A percentile compares a stretch with the other conserved stretches of the same genome.
These are phyloP conservation scores for Ensete glaucum DNA, from an alignment of 176 grass and related monocot genomes.

Conservation along the genomic window DNA sequence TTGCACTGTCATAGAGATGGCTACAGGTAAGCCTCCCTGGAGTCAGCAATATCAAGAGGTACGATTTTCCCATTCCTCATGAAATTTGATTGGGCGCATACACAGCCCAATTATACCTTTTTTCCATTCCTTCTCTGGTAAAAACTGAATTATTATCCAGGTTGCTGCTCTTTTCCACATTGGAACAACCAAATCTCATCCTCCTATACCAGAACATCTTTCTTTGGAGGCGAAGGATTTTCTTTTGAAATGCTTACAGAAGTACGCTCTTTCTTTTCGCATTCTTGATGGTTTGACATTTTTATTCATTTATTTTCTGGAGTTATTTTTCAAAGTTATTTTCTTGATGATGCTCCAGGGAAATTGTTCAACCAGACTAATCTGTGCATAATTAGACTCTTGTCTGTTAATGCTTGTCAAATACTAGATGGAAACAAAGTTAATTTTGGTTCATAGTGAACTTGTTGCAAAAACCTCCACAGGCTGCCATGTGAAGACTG, in stretches of 20 bases:
- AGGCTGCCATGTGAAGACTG: too few species aligned
- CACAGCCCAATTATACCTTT: not conserved
- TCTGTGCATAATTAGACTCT: too few species aligned
- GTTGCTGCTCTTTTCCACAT: slow-evolving; percentile 93
- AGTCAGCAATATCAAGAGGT: slow-evolving; percentile 98
- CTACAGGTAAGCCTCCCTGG: slow-evolving; percentile 96
- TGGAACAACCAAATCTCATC: slow-evolving; percentile 96
- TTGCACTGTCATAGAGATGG: slow-evolving; percentile 99
- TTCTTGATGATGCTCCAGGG: not conserved
- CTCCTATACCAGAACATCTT: slow-evolving; percentile 95
- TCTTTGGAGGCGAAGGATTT: slow-evolving; percentile 90
- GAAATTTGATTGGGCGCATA: not conserved
- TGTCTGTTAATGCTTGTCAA: too few species aligned
- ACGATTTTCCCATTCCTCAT: not conserved
- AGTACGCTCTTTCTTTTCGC: slow-evolving; percentile 47
- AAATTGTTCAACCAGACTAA: too few species aligned
- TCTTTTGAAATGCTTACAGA: slow-evolving; percentile 94
- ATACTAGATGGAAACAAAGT: too few species aligned
- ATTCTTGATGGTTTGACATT: not conserved
- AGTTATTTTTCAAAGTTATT: not conserved
- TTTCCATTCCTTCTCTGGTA: not conserved
- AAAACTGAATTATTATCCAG: slow-evolving; percentile 33
- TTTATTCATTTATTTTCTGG: slow-evolving; percentile 9
- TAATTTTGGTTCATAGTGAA: too few species aligned
- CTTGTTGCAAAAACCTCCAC: too few species aligned